A percentile compares a stretch with the other conserved stretches of the same genome.
Conservation (phyloP, 179 eudicot genomes). For the Silene noctiflora region DNA sequence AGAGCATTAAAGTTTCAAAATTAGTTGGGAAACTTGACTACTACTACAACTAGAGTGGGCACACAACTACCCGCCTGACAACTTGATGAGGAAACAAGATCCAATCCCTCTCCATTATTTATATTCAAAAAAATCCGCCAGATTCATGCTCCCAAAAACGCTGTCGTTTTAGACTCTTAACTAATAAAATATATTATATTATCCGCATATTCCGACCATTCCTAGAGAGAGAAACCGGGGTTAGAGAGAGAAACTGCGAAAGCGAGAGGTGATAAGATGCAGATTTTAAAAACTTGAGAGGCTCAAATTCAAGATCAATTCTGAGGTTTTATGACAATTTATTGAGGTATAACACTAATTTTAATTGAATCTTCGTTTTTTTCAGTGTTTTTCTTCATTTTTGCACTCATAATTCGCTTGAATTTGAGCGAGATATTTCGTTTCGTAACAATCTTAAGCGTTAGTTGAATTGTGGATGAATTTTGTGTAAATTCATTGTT, state of each 20-base stretch:
- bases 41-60: not conserved
- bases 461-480: too few relatives aligned
- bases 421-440: too few relatives aligned
- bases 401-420: too few relatives aligned
- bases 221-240: not conserved
- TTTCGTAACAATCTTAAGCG: too few relatives aligned
- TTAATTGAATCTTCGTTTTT: not conserved
- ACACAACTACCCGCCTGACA: slow-evolving; percentile 1
- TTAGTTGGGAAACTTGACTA: not conserved
- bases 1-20: not conserved
- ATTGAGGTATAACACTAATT: not conserved
- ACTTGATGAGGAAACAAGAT: not conserved
- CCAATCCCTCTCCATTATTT: not conserved
- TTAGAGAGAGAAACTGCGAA: not conserved
- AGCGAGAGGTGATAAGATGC: slow-evolving; percentile 9
- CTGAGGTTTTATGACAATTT: not conserved
- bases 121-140: slow-evolving; percentile 10
- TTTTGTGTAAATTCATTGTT: too few relatives aligned
- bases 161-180: not conserved
- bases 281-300: not conserved
- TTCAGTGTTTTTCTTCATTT: not conserved
- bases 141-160: slow-evolving; percentile 6
- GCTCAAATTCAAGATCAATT: not conserved
- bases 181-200: not conserved
- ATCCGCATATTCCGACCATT: slow-evolving; percentile 12